Evolutionary conservation across 2,329 filamentous ascomycete genomes (phyloP), one percentile per base, ranked within the genome.

Genomic region (Catunica adiposa): DNA sequence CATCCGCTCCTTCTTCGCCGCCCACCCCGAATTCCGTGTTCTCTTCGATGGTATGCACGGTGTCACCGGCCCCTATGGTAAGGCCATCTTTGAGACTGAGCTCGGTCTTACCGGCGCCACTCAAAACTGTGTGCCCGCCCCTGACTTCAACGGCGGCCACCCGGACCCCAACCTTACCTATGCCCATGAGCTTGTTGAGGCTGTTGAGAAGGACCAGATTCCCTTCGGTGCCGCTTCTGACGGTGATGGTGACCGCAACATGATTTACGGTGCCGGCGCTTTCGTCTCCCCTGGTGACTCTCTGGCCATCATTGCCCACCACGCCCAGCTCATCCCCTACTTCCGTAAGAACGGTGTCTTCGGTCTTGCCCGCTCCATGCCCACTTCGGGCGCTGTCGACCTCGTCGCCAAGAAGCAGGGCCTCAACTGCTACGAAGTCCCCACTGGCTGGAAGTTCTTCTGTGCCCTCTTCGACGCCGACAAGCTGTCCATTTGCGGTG

Each of bases 371-470:
- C 87, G 92, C 62, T 94, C 87, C 68, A 98, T 98, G 92, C 92
- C 92, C 57, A 98, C 92, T 4, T 94, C 88, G 11, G 89, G 88
- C 44, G 92, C 92, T 22, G 87, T 98, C 54, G 92, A 98, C 68
- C 82, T 94, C 15, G 92, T 98, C 42, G 92, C 92, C 63, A 87
- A 95, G 78, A 89, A 88, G 65, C 90, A 96, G 73, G 86, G 86
- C 37, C 78, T 98, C 44, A 75, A 87, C 72, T 84, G 81, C 71
- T 98, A 98, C 72, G 92, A 98, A 71, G 92, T 98, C 1, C 92
- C 92, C 38, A 98, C 92, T 0, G 92, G 92, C 64, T 98, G 92
- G 92, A 96, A 96, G 71, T 96, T 96, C 78, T 96, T 96, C 82
- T 96, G 89, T 67, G 88, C 89, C 64, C 78, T 96, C 58, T 95